A percentile compares a stretch with the other conserved stretches of the same genome.
Evolutionary conservation across 306 rosid genomes (phyloP).

Genomic region (Acacia melanoxylon): DNA sequence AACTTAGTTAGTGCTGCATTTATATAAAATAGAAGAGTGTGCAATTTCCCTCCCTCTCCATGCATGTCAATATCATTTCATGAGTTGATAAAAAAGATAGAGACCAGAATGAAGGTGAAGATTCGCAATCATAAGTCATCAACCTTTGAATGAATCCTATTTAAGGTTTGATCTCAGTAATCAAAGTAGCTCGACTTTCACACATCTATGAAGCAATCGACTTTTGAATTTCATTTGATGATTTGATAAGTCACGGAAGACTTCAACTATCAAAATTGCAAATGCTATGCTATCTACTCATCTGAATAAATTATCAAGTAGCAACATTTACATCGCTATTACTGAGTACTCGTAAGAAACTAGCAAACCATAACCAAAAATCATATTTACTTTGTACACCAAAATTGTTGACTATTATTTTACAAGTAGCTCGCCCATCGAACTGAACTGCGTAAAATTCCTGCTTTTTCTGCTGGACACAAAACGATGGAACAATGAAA

Average conservation of each 20-base stretch:
- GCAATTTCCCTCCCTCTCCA: background rate
- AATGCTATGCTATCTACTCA: conserved; percentile 31
- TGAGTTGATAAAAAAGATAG: conserved; percentile 16
- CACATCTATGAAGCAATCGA: background rate
- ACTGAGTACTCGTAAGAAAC: conserved; percentile 33
- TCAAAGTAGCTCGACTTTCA: background rate
- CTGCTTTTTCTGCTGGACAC: conserved; percentile 41
- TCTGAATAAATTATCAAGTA: conserved; percentile 6
- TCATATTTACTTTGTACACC: conserved; percentile 32
- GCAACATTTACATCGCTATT: conserved; percentile 47
- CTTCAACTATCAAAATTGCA: background rate
- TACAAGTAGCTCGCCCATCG: conserved; percentile 20
- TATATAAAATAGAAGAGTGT: background rate
- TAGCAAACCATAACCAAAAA: conserved; percentile 27
- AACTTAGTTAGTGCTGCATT: background rate
- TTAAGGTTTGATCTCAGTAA: background rate
- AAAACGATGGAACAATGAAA: conserved; percentile 11
- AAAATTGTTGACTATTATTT: conserved; percentile 28
- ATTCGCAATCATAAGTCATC: background rate
- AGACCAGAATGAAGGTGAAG: background rate
- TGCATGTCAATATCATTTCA: background rate
- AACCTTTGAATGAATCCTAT: background rate
- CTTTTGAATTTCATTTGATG: background rate
- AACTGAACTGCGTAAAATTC: conserved; percentile 29
- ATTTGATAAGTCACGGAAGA: background rate